phyloP scores from a whole-genome alignment of 345 rosid genomes.

The Hypericum androsaemum region DNA sequence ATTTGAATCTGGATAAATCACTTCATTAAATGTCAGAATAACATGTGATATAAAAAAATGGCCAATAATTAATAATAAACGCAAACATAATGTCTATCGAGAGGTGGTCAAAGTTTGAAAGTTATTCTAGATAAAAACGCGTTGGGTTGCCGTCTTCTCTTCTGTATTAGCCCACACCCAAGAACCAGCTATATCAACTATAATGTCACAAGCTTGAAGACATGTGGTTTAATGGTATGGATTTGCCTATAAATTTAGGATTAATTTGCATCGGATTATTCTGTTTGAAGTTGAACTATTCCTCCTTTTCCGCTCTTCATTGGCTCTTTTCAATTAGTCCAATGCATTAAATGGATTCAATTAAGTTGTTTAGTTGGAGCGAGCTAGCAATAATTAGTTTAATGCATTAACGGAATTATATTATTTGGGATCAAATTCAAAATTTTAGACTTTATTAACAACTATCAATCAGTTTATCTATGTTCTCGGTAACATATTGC shows the following conservation, averaged over 20 bases:
- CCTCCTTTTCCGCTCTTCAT: neutral
- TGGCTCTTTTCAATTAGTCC: neutral
- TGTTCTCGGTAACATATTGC: too few species aligned
- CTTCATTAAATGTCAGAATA: too few species aligned
- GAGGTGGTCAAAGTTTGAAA: conserved; percentile 11
- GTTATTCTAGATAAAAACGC: neutral
- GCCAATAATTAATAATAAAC: neutral
- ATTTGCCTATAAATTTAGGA: conserved; percentile 4
- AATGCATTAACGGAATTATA: too few species aligned
- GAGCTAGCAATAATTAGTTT: conserved; percentile 11
- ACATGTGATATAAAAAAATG: too few species aligned
- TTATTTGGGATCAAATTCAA: too few species aligned
- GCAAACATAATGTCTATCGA: neutral
- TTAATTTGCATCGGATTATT: conserved; percentile 20
- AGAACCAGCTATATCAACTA: neutral
- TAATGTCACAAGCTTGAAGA: conserved; percentile 5
- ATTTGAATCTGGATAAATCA: too few species aligned
- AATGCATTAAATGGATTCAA: neutral
- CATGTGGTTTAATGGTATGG: conserved; percentile 11
- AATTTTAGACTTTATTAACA: too few species aligned
- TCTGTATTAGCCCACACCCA: conserved; percentile 9
- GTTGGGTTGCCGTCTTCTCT: conserved; percentile 19
- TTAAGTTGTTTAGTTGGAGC: conserved; percentile 17
- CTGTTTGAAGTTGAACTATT: conserved; percentile 29
- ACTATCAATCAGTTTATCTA: too few species aligned